Conservation (phyloP, 2,329 filamentous ascomycete species). For the Fusarium abutilonis region DNA sequence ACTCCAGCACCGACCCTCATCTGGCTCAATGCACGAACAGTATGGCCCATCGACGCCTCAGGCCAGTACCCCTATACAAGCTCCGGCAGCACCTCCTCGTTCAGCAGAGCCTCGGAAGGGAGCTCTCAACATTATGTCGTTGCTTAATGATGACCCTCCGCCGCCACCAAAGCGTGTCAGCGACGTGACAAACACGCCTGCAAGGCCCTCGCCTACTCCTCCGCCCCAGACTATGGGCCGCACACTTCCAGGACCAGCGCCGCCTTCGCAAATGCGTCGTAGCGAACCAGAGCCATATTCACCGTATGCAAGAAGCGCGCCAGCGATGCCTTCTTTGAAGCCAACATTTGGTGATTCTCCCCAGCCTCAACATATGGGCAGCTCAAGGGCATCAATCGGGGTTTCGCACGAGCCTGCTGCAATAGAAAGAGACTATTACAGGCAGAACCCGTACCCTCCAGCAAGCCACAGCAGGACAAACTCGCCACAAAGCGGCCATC, state of each 20-base stretch:
- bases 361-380: constrained; percentile 58
- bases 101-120: constrained; percentile 65
- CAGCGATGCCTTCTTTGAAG: constrained; percentile 66
- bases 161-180: constrained; percentile 62
- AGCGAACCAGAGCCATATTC: constrained; percentile 60
- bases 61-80: constrained; percentile 45
- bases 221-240: constrained; percentile 60
- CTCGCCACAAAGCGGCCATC: constrained; percentile 60
- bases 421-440: constrained; percentile 61
- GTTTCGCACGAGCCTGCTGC: constrained; percentile 49
- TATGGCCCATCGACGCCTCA: constrained; percentile 46
- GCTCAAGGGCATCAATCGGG: constrained; percentile 57
- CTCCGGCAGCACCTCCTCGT: constrained; percentile 53
- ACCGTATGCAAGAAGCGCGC: constrained; percentile 55
- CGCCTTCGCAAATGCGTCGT: constrained; percentile 58
- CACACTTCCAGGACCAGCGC: constrained; percentile 52
- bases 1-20: constrained; percentile 50
- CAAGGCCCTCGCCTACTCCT: constrained; percentile 60
- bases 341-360: constrained; percentile 63
- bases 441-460: constrained; percentile 50
- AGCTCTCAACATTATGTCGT: constrained; percentile 69
- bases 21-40: constrained; percentile 46
- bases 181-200: constrained; percentile 55
- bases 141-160: constrained; percentile 68
- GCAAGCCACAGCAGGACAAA: constrained; percentile 53